Evolutionary conservation across 345 rosid species (phyloP), one percentile per base, ranked within the genome.

Genomic region (Sapria himalayana): DNA sequence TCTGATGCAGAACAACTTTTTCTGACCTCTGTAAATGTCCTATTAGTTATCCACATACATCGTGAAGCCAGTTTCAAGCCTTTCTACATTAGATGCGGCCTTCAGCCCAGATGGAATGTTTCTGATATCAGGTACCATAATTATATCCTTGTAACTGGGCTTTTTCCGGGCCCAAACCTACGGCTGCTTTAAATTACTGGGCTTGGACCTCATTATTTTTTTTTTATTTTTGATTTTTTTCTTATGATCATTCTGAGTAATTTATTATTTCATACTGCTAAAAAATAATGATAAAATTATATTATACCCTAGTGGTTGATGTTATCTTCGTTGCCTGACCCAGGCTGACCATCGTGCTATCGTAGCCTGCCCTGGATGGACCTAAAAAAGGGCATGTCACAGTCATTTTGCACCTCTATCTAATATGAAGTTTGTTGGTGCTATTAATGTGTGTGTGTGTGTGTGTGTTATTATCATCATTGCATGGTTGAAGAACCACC

Each of bases 91-190:
- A 59, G 94, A 89, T 56, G 94, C 98, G 51, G 72, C 94, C 48
- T 89, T 89, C 61, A 82, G 93, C 57, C 98, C 98, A 2, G 93
- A 89, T 39, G 98, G 94, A 53, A 74, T 64, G 76, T 82, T 68
- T 69, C 93, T 89, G 38, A 56, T 79, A 43, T 70, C 93, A 69
- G 94, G 98, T 82, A 69, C 14, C 4, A 20, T 33, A 14, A 25
- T 44, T 49, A 43, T 18, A 24, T 29, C 21, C 17, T 29, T 32
- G 2, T 43, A 19, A 55, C 13, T 25, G 34, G 15, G 29, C 34
- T 12, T 43, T 37, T 7, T 16, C 17, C 5, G 15, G 17, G 4
- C 33, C 19, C 21, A 15, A 6, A 17, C 27, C 20, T 22, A 19
- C 32, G 4, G 16, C 45, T 19, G 7, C 25, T 32, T 46, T 39